These are phyloP conservation scores for Boletus sp. DNA, from an alignment of 768 basidiomycete genomes.

Conservation along the genomic window DNA sequence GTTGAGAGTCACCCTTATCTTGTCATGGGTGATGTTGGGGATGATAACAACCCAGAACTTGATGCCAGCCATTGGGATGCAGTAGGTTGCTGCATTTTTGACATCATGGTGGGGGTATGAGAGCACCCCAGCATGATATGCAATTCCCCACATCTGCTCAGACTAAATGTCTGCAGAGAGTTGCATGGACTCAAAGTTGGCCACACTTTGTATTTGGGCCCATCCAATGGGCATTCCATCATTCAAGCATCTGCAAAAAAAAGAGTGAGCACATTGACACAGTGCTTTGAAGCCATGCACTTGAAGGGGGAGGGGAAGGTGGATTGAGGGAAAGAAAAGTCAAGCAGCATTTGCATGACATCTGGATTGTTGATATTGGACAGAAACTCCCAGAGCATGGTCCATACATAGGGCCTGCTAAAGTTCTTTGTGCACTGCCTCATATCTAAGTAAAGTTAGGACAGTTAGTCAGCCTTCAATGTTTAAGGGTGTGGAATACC, in stretches of 20 bases:
- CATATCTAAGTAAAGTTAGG: no score
- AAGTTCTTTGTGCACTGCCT: neutral
- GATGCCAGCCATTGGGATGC: no score
- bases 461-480: neutral
- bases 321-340: neutral
- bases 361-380: neutral
- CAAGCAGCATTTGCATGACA: neutral
- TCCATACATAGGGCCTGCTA: neutral
- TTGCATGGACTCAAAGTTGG: neutral
- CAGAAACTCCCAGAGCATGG: neutral
- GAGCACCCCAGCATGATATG: neutral
- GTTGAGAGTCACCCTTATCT: rapidly evolving
- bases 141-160: neutral
- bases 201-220: neutral
- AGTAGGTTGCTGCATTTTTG: neutral
- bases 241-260: neutral
- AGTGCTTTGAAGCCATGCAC: neutral
- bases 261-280: neutral
- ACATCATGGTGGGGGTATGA: neutral
- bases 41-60: neutral
- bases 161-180: neutral
- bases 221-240: neutral
- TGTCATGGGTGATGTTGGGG: neutral
- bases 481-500: neutral
- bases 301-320: neutral